Evolutionary conservation across 805 yeast species (phyloP).

Genomic region (Yarrowia sp.): DNA sequence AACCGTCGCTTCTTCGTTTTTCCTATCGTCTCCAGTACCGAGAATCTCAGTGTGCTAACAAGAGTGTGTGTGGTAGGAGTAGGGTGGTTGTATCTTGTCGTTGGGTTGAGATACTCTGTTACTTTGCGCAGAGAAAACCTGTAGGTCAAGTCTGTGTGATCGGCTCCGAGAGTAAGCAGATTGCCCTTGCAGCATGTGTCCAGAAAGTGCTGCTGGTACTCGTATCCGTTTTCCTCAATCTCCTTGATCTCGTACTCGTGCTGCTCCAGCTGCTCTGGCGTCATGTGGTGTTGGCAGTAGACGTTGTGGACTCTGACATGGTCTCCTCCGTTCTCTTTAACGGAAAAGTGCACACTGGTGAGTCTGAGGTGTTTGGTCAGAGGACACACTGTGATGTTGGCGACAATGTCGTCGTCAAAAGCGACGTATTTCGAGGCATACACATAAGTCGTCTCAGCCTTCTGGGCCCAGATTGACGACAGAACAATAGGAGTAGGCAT

Average conservation of each 20-base stretch:
- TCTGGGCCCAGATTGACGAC: background rate
- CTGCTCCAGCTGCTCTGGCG: background rate
- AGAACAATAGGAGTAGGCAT: background rate
- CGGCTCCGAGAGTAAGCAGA: background rate
- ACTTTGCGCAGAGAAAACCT: background rate
- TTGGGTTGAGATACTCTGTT: conserved; percentile 1
- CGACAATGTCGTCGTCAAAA: background rate
- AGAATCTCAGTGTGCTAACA: background rate
- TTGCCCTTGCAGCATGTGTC: conserved; percentile 9
- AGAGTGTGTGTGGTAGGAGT: background rate
- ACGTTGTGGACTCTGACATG: background rate
- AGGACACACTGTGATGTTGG: background rate
- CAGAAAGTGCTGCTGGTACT: background rate
- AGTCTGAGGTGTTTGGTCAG: background rate
- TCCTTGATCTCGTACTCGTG: background rate
- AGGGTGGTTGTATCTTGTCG: background rate
- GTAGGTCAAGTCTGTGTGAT: background rate
- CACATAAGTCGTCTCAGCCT: background rate
- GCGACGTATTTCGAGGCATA: background rate
- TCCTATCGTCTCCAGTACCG: background rate
- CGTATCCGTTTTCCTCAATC: background rate
- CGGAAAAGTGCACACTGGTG: background rate
- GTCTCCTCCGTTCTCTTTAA: background rate
- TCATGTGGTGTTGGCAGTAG: conserved; percentile 17
- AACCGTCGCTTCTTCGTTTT: background rate